Conservation (phyloP, 768 basidiomycete genomes). For the Amanita muscaria region DNA sequence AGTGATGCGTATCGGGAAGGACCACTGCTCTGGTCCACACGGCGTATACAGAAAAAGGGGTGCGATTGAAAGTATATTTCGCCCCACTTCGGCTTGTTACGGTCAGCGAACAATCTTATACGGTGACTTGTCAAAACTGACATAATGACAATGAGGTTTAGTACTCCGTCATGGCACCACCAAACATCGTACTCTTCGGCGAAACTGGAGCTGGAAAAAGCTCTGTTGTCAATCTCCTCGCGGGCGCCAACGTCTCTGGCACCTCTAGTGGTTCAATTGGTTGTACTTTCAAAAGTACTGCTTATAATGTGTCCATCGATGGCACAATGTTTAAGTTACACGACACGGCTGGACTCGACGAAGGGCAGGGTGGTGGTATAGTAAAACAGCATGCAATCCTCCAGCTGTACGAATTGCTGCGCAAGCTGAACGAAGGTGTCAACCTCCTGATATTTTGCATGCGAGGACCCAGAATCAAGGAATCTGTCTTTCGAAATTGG, state of each 20-base stretch:
- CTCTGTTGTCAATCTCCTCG: slow-evolving; percentile 34
- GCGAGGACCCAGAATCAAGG: slow-evolving; percentile 28
- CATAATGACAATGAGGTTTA: background rate
- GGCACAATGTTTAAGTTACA: slow-evolving; percentile 20
- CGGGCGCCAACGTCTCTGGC: slow-evolving; percentile 17
- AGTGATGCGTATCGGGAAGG: no score
- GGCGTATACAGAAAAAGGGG: background rate
- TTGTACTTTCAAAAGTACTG: slow-evolving; percentile 25
- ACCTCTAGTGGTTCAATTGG: slow-evolving; percentile 25
- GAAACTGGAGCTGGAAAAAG: slow-evolving; percentile 33
- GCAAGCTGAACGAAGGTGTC: slow-evolving; percentile 25
- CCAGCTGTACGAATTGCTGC: slow-evolving; percentile 23
- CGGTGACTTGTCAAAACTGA: background rate
- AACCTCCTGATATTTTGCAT: slow-evolving; percentile 33
- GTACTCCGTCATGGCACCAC: background rate
- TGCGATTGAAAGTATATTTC: no score
- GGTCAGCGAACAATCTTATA: no score
- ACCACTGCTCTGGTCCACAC: background rate
- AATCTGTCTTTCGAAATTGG: slow-evolving; percentile 28
- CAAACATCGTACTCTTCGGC: slow-evolving; percentile 32
- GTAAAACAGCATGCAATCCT: slow-evolving; percentile 15
- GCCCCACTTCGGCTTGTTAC: no score
- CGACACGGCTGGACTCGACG: slow-evolving; percentile 35
- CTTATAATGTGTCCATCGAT: slow-evolving; percentile 18
- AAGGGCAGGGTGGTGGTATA: slow-evolving; percentile 19